Conservation (phyloP, 768 basidiomycete genomes). For the Scleroderma bovista region DNA sequence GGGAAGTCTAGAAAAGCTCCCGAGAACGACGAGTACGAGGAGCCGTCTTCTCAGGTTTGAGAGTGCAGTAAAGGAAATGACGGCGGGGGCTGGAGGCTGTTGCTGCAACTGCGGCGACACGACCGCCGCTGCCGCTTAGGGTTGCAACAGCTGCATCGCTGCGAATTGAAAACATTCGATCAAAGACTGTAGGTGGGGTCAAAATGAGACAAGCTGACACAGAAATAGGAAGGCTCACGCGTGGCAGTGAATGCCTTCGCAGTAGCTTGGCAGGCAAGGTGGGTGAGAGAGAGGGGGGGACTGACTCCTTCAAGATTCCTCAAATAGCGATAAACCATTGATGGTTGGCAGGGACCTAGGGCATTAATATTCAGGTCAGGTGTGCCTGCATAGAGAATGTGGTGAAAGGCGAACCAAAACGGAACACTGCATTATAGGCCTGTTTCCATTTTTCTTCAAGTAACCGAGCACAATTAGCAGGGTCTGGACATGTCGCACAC, state of each 20-base stretch:
- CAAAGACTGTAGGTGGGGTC: constrained; percentile 56
- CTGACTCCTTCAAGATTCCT: constrained; percentile 87
- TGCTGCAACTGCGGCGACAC: constrained; percentile 61
- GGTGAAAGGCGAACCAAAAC: constrained; percentile 55
- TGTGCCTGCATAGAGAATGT: neutral
- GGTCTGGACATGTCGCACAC: constrained; percentile 83
- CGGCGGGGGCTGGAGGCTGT: constrained; percentile 68
- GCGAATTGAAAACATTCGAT: constrained; percentile 83
- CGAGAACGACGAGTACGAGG: constrained; percentile 43
- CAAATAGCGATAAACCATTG: constrained; percentile 90
- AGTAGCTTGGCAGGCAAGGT: constrained; percentile 82
- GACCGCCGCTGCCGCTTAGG: constrained; percentile 43
- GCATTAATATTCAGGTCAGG: neutral
- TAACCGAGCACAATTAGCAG: constrained; percentile 68
- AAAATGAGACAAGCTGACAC: neutral
- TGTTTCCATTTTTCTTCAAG: constrained; percentile 93
- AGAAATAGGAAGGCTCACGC: constrained; percentile 40
- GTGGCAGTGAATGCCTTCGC: constrained; percentile 88
- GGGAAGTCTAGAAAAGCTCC: constrained; percentile 22
- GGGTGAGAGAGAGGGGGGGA: constrained; percentile 80
- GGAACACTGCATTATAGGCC: constrained; percentile 80
- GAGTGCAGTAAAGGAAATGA: constrained; percentile 78
- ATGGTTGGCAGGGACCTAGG: constrained; percentile 78
- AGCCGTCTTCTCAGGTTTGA: constrained; percentile 52
- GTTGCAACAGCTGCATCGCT: constrained; percentile 57